These are phyloP conservation scores for Musa beccarii DNA, from an alignment of 176 grass and related monocot species.

Conservation along the genomic window DNA sequence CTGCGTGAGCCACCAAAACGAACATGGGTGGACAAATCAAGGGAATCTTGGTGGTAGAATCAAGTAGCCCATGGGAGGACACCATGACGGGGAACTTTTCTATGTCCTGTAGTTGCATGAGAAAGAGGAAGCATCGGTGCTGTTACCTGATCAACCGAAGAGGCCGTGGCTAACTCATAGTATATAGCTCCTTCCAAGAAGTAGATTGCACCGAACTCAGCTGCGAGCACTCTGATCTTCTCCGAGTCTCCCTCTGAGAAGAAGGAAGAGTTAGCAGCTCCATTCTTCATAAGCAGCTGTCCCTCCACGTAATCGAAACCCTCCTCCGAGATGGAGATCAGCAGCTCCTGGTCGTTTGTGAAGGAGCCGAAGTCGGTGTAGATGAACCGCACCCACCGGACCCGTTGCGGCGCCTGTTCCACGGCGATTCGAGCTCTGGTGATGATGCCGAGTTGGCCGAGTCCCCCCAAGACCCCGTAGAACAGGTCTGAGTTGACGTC, in stretches of 20 bases:
- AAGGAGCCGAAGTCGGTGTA: constrained; percentile 13
- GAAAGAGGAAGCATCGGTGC: too few species aligned
- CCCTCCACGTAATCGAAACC: constrained; percentile 21
- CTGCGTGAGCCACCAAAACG: too few species aligned
- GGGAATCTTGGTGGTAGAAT: too few species aligned
- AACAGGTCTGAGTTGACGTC: constrained; percentile 7
- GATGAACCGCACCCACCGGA: constrained; percentile 16
- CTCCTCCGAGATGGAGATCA: not conserved
- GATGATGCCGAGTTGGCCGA: constrained; percentile 25
- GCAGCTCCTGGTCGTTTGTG: not conserved
- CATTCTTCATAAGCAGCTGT: not conserved
- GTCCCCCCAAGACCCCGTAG: constrained; percentile 8
- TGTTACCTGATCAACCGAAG: not conserved
- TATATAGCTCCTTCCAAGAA: constrained; percentile 13
- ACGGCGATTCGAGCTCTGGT: constrained; percentile 15
- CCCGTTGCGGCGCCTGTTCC: constrained; percentile 6
- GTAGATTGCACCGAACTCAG: not conserved
- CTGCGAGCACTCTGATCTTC: not conserved
- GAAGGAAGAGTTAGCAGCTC: not conserved
- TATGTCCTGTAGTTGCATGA: too few species aligned
- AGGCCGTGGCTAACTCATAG: not conserved
- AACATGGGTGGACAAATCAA: too few species aligned
- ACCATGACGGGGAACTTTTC: too few species aligned
- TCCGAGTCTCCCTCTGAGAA: not conserved
- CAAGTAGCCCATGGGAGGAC: too few species aligned